phyloP scores from a whole-genome alignment of 371 early-diverging fungal species.

The Mortierella sp. region DNA sequence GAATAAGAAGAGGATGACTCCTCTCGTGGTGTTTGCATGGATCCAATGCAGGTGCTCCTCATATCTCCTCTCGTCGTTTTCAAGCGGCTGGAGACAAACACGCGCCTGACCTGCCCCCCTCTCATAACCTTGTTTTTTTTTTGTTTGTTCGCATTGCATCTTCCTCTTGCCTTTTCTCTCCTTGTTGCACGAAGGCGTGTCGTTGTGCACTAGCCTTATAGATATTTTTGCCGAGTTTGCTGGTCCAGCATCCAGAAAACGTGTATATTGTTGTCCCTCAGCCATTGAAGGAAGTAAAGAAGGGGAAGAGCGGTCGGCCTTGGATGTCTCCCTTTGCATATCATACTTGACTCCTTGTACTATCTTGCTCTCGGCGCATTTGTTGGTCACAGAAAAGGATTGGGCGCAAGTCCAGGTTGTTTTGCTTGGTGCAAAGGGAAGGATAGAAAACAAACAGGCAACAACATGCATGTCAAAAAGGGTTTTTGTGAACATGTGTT shows the following conservation, averaged over 20 bases:
- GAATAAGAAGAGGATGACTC: conserved; percentile 8
- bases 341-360: not conserved
- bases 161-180: not conserved
- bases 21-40: too few species aligned
- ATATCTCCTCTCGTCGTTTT: not conserved
- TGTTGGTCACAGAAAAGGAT: not conserved
- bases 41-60: not conserved
- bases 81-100: not conserved
- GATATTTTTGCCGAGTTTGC: conserved; percentile 7
- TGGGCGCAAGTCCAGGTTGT: not conserved
- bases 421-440: not conserved
- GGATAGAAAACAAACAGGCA: conserved; percentile 3
- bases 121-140: not conserved
- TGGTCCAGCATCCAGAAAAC: not conserved
- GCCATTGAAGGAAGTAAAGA: not conserved
- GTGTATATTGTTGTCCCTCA: not conserved
- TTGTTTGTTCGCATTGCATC: not conserved
- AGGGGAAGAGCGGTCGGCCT: not conserved
- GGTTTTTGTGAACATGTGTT: not conserved
- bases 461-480: not conserved
- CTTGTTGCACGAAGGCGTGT: not conserved
- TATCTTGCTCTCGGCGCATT: conserved; percentile 10
- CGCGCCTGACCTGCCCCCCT: not conserved
- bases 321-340: not conserved
- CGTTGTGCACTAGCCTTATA: not conserved